These are phyloP conservation scores for Keithomyces neogunnii DNA, from an alignment of 2,329 filamentous ascomycete species.

Conservation along the genomic window DNA sequence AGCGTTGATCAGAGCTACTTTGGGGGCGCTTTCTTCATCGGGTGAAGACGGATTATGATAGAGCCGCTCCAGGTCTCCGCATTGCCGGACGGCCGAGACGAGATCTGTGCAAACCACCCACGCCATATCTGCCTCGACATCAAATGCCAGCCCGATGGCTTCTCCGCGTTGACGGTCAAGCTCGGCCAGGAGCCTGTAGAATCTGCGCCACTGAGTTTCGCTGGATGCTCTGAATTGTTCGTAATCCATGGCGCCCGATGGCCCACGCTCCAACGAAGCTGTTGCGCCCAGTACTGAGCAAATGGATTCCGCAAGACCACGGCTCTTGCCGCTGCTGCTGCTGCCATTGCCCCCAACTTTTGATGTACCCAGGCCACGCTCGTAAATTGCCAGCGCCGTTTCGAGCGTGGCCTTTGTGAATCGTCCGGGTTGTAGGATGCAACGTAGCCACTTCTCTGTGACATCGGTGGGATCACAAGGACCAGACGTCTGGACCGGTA, in stretches of 20 bases:
- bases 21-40: conserved; percentile 42
- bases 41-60: conserved; percentile 55
- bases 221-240: conserved; percentile 65
- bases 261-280: conserved; percentile 52
- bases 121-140: conserved; percentile 60
- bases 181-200: conserved; percentile 78
- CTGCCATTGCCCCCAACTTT: conserved; percentile 14
- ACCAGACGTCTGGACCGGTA: conserved; percentile 48
- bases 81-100: conserved; percentile 69
- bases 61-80: conserved; percentile 68
- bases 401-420: conserved; percentile 76
- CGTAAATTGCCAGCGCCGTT: conserved; percentile 74
- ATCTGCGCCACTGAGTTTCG: conserved; percentile 80
- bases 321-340: conserved; percentile 29
- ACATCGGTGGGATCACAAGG: conserved; percentile 59
- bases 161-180: conserved; percentile 81
- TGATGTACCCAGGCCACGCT: conserved; percentile 44
- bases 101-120: conserved; percentile 83
- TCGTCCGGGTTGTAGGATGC: conserved; percentile 73
- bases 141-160: conserved; percentile 68
- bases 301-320: conserved; percentile 66
- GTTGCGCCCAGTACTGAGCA: conserved; percentile 63
- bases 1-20: conserved; percentile 58
- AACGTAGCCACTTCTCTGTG: conserved; percentile 78
- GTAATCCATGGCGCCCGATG: conserved; percentile 62